phyloP scores from a whole-genome alignment of 352 stramenopile species.

The Phytophthora litchii region DNA sequence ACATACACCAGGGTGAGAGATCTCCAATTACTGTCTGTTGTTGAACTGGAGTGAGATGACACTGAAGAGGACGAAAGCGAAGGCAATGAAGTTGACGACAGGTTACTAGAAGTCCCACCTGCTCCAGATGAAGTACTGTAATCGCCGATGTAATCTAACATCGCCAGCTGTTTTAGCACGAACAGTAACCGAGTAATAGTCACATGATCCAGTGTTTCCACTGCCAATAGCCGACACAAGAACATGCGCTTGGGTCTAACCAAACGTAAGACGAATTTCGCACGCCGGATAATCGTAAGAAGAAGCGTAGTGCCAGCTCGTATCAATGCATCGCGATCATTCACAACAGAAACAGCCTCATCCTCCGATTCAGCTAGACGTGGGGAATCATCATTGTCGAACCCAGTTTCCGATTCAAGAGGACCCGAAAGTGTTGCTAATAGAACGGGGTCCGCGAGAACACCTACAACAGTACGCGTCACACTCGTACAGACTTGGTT shows the following conservation, averaged over 20 bases:
- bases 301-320: conserved; percentile 72
- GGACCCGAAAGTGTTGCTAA: conserved; percentile 52
- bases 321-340: conserved; percentile 68
- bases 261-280: conserved; percentile 70
- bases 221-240: conserved; percentile 70
- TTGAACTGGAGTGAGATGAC: conserved; percentile 32
- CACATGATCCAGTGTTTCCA: conserved; percentile 79
- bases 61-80: conserved; percentile 19
- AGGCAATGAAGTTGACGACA: conserved; percentile 17
- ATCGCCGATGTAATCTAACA: conserved; percentile 39
- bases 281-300: conserved; percentile 68
- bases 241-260: conserved; percentile 75
- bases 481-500: conserved; percentile 59
- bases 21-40: conserved; percentile 70
- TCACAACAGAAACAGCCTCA: conserved; percentile 63
- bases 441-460: conserved; percentile 63
- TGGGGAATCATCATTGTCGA: conserved; percentile 30
- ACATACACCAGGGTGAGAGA: conserved; percentile 72
- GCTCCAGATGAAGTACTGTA: conserved; percentile 4
- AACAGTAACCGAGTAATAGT: conserved; percentile 68
- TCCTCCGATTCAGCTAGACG: conserved; percentile 56
- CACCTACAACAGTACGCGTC: conserved; percentile 53
- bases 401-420: conserved; percentile 31
- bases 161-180: conserved; percentile 68
- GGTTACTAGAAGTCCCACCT: conserved; percentile 1